Evolutionary conservation across 2,329 filamentous ascomycete genomes (phyloP), one percentile per base, ranked within the genome.

Genomic region (Purpureocillium takamizusanense): DNA sequence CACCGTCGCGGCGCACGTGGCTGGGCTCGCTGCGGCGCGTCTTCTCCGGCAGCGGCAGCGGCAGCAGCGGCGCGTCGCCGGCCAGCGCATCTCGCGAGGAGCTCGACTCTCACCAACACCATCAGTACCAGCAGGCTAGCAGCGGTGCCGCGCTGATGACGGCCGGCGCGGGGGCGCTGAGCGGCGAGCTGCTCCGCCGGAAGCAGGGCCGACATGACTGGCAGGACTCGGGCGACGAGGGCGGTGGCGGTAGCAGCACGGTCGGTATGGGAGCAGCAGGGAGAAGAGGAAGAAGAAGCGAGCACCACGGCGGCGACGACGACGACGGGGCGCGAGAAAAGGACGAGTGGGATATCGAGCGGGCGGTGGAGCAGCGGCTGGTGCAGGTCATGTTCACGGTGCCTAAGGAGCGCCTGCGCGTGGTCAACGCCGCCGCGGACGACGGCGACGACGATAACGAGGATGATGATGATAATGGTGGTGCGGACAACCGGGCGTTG

Each of bases 341-440:
- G 39, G 80, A 77, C 57, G 82, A 87, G 39, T 86, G 83, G 83
- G 84, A 88, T 49, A 76, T 89, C 30, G 84, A 89, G 56, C 69
- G 73, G 39, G 83, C 83, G 3, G 75, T 83, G 2, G 80, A 86
- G 61, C 74, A 74, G 42, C 65, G 83, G 16, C 67, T 85, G 8
- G 83, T 89, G 43, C 84, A 89, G 59, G 76, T 87, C 53, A 92
- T 94, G 76, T 97, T 95, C 60, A 95, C 90, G 1, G 87, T 95
- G 43, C 90, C 92, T 3, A 87, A 83, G 57, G 83, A 90, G 59
- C 78, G 79, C 49, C 62, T 97, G 45, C 69, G 90, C 18, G 88
- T 97, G n/a, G 90, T 95, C 15, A 97, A 97, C 57, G 81, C 76
- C 36, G n/a, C n/a, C n/a, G n/a, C n/a, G n/a, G n/a, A n/a, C n/a